Conservation (phyloP, 2,329 filamentous ascomycete genomes). For the Claviceps arundinis region DNA sequence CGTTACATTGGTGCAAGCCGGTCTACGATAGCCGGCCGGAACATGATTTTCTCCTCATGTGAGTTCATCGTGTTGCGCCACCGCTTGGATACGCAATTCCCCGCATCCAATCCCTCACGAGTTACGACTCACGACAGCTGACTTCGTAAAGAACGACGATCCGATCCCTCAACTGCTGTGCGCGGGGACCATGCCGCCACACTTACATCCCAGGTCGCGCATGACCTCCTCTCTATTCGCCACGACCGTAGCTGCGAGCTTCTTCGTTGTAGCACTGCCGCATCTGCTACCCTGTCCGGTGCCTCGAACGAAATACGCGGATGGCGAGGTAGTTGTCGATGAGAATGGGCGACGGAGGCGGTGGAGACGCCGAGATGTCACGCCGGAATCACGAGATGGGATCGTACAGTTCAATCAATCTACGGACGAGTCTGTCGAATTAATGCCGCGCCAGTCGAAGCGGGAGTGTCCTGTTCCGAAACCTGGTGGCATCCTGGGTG, state of each 20-base stretch:
- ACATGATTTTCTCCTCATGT: slow-evolving; percentile 11
- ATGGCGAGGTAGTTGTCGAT: slow-evolving; percentile 42
- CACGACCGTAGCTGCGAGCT: slow-evolving; percentile 77
- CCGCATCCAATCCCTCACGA: not conserved
- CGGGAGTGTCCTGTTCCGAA: slow-evolving; percentile 90
- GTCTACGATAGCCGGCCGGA: slow-evolving; percentile 2
- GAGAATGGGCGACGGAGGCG: slow-evolving; percentile 31
- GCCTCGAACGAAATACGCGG: slow-evolving; percentile 60
- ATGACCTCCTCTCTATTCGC: slow-evolving; percentile 92
- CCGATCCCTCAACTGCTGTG: not conserved
- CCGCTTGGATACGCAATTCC: too few species aligned
- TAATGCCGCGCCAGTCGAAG: slow-evolving; percentile 29
- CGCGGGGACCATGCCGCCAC: slow-evolving; percentile 53
- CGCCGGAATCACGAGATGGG: slow-evolving; percentile 28
- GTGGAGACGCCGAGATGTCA: slow-evolving; percentile 24
- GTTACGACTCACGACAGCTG: not conserved
- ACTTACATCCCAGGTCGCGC: slow-evolving; percentile 85
- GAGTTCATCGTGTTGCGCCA: slow-evolving; percentile 1
- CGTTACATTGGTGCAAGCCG: not conserved
- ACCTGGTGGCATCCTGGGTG: slow-evolving; percentile 63
- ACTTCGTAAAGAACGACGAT: slow-evolving; percentile 4
- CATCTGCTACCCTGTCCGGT: slow-evolving; percentile 87
- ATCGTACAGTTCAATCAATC: slow-evolving; percentile 34
- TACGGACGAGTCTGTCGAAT: slow-evolving; percentile 22
- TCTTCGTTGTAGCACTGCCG: slow-evolving; percentile 82